phyloP scores from a whole-genome alignment of 192 early-diverging fungal genomes.

The Podila verticillata region DNA sequence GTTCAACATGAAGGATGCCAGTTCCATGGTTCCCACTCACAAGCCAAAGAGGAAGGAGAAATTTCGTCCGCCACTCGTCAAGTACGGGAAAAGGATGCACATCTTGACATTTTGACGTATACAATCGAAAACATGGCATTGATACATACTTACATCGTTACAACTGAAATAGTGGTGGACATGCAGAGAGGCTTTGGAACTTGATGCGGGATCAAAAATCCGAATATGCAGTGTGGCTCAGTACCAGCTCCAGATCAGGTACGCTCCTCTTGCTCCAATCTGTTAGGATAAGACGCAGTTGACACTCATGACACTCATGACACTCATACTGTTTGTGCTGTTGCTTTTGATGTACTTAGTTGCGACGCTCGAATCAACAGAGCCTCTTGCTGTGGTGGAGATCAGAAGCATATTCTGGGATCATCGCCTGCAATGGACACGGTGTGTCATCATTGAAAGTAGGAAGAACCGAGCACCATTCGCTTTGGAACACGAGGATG shows the following conservation, averaged over 20 bases:
- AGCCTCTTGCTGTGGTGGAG: constrained; percentile 20
- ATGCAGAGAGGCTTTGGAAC: constrained; percentile 23
- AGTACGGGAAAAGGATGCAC: constrained; percentile 1
- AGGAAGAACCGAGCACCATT: constrained; percentile 25
- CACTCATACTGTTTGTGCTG: background rate
- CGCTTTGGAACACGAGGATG: background rate
- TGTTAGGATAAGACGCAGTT: too few relatives aligned
- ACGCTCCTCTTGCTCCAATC: too few relatives aligned
- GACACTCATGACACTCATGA: too few relatives aligned
- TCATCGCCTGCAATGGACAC: constrained; percentile 23
- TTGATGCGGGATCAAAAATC: constrained; percentile 34
- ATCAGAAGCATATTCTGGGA: constrained; percentile 5
- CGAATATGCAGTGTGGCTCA: constrained; percentile 35
- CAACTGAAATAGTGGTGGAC: constrained; percentile 23
- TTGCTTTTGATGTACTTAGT: constrained; percentile 1
- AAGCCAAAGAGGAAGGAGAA: constrained; percentile 8
- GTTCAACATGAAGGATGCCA: constrained; percentile 2
- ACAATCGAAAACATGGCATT: too few relatives aligned
- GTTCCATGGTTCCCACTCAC: background rate
- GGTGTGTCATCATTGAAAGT: constrained; percentile 16
- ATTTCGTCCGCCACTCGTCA: constrained; percentile 30
- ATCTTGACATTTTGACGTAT: background rate
- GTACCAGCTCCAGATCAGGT: constrained; percentile 21
- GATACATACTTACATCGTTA: background rate
- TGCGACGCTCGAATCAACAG: constrained; percentile 29